Percentiles rank a stretch among this genome's conserved stretches.
Evolutionary conservation across 352 stramenopile species (phyloP).

Genomic region (Bremia lactucae): DNA sequence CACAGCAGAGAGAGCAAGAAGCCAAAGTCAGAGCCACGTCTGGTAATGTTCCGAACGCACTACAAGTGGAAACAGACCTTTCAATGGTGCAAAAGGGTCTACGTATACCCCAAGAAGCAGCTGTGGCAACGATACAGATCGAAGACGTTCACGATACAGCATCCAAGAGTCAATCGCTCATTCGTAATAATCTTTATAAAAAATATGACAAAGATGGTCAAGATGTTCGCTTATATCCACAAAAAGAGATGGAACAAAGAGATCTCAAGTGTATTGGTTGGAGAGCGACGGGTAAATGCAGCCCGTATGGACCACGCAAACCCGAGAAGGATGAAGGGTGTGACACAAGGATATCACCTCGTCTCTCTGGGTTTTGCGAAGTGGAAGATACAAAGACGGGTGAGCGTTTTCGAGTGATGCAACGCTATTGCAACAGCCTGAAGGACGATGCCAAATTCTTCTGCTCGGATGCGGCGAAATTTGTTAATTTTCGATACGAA

Average conservation of each 20-base stretch:
- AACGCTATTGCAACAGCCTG: conserved; percentile 25
- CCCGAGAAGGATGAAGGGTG: conserved; percentile 10
- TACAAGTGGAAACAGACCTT: too few species aligned
- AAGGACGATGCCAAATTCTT: conserved; percentile 26
- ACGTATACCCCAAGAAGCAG: conserved; percentile 6
- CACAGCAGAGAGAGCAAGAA: too few species aligned
- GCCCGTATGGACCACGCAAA: conserved; percentile 11
- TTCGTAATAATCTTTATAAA: conserved; percentile 3
- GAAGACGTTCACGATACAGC: conserved; percentile 1
- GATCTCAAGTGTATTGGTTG: conserved; percentile 16
- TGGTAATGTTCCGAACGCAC: too few species aligned
- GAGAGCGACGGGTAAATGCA: conserved; percentile 14
- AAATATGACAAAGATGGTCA: conserved; percentile 27
- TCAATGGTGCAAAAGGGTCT: conserved; percentile 9
- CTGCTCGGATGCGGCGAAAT: conserved; percentile 36
- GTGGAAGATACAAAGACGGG: conserved; percentile 24
- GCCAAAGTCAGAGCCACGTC: too few species aligned
- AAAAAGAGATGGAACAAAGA: conserved; percentile 11
- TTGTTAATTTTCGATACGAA: conserved; percentile 30
- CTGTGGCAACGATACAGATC: conserved; percentile 9
- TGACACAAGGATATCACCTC: conserved; percentile 16
- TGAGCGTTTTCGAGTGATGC: conserved; percentile 28
- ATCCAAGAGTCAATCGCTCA: too few species aligned
- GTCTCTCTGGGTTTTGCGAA: conserved; percentile 36
- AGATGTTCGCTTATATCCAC: conserved; percentile 21